phyloP scores from a whole-genome alignment of 139 green algal species.

The Spirogloea muscicola region DNA sequence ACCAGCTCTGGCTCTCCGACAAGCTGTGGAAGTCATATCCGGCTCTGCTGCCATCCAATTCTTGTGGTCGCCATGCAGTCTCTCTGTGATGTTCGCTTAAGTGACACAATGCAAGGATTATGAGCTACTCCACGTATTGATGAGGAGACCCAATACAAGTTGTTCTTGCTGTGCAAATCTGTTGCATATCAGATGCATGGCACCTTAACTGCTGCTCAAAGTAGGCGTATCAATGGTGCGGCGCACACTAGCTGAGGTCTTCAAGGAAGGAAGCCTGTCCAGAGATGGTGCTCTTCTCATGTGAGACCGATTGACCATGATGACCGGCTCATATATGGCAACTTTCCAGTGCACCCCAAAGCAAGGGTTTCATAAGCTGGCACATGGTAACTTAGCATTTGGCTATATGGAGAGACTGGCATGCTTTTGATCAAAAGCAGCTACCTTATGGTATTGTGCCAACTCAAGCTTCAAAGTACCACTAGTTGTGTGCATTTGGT shows the following conservation, averaged over 20 bases:
- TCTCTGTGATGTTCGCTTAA: constrained; percentile 62
- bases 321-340: neutral
- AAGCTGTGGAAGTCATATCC: constrained; percentile 78
- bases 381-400: neutral
- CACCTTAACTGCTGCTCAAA: too few species aligned
- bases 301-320: neutral
- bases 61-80: too few species aligned
- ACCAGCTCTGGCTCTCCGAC: constrained; percentile 68
- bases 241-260: too few species aligned
- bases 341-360: too few species aligned
- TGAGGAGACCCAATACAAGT: neutral
- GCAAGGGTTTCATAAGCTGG: too few species aligned
- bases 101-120: constrained; percentile 67
- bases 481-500: too few species aligned
- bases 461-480: too few species aligned
- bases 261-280: too few species aligned
- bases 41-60: too few species aligned
- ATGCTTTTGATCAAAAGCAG: neutral
- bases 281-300: too few species aligned
- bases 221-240: too few species aligned
- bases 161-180: neutral
- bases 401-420: neutral
- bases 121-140: constrained; percentile 54
- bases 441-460: constrained; percentile 26
- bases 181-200: too few species aligned